Evolutionary conservation across 495 filamentous ascomycete genomes (phyloP).

Genomic region (Aspergillus mulundensis): DNA sequence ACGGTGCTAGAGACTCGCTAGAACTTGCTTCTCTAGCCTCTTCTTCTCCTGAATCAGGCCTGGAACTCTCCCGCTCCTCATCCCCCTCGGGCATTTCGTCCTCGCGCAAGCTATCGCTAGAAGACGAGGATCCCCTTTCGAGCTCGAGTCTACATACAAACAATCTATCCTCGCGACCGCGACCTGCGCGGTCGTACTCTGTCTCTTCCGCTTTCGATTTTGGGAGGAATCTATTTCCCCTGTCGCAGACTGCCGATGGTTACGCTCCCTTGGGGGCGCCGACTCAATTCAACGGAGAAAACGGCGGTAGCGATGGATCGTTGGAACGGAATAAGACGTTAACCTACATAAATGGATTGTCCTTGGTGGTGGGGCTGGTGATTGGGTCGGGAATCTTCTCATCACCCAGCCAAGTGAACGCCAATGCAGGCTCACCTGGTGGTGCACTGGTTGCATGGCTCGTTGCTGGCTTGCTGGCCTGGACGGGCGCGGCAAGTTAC

Average conservation of each 20-base stretch:
- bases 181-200: slow-evolving; percentile 71
- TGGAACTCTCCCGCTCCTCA: slow-evolving; percentile 61
- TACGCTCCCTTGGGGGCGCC: slow-evolving; percentile 81
- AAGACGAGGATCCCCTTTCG: slow-evolving; percentile 76
- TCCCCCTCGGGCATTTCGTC: slow-evolving; percentile 85
- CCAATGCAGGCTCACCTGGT: slow-evolving; percentile 87
- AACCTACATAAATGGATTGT: slow-evolving; percentile 90
- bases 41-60: slow-evolving; percentile 50
- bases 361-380: slow-evolving; percentile 84
- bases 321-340: slow-evolving; percentile 93
- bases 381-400: slow-evolving; percentile 99
- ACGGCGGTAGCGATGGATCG: slow-evolving; percentile 49
- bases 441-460: slow-evolving; percentile 86
- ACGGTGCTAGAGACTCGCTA: slow-evolving; percentile 72
- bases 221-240: slow-evolving; percentile 80
- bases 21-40: slow-evolving; percentile 95
- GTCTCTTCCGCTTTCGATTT: slow-evolving; percentile 94
- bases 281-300: slow-evolving; percentile 47
- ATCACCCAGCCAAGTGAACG: slow-evolving; percentile 89
- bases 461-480: slow-evolving; percentile 84
- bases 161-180: slow-evolving; percentile 39
- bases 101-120: slow-evolving; percentile 84
- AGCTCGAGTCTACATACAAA: slow-evolving; percentile 47
- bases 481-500: slow-evolving; percentile 95
- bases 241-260: slow-evolving; percentile 76